Conservation (phyloP, 2,329 filamentous ascomycete genomes). For the Tricladium varicosporioides region DNA sequence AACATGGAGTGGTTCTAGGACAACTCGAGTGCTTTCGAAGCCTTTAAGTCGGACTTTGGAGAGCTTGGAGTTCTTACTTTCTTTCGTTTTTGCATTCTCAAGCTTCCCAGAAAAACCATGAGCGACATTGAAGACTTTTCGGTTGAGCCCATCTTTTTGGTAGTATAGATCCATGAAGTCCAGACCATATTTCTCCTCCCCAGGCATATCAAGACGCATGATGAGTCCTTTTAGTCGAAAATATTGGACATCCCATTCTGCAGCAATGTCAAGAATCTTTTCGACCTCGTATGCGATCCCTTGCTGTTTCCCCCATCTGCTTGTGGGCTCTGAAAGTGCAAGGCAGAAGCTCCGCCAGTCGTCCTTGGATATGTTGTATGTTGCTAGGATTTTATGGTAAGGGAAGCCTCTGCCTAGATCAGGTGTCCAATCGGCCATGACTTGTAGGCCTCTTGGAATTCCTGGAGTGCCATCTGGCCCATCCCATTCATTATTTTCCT, state of each 20-base stretch:
- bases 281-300: slow-evolving; percentile 17
- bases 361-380: slow-evolving; percentile 10
- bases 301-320: background rate
- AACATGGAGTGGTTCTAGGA: slow-evolving; percentile 18
- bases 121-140: slow-evolving; percentile 7
- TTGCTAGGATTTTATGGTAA: slow-evolving; percentile 14
- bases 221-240: slow-evolving; percentile 23
- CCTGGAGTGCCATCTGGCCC: background rate
- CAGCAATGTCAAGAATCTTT: slow-evolving; percentile 18
- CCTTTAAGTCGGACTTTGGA: slow-evolving; percentile 4
- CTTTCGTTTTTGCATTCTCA: slow-evolving; percentile 3
- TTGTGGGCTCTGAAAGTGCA: slow-evolving; percentile 3
- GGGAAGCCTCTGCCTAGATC: slow-evolving; percentile 15
- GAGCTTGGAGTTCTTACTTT: background rate
- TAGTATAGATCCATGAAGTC: slow-evolving; percentile 26
- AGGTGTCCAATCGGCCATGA: slow-evolving; percentile 16
- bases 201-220: slow-evolving; percentile 26
- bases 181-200: slow-evolving; percentile 21
- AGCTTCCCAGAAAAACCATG: background rate
- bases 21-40: slow-evolving; percentile 14
- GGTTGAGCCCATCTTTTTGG: slow-evolving; percentile 2
- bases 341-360: slow-evolving; percentile 14
- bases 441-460: slow-evolving; percentile 15
- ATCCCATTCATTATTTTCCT: background rate
- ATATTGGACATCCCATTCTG: slow-evolving; percentile 15